Evolutionary conservation across 2,329 filamentous ascomycete species (phyloP).

Genomic region (Nothomitra cinnamomea): DNA sequence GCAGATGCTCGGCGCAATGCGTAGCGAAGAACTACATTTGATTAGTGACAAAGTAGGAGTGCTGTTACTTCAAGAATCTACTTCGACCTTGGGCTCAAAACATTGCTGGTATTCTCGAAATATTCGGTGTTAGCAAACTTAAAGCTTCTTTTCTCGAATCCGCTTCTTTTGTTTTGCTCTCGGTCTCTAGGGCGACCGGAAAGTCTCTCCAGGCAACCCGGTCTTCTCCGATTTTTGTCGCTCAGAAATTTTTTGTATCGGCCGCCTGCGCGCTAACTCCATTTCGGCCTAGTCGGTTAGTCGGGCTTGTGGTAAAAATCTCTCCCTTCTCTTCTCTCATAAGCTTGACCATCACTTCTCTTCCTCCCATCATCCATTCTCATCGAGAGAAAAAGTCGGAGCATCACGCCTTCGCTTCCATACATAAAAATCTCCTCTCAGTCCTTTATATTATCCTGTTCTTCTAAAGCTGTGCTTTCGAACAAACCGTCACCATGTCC

Average conservation of each 20-base stretch:
- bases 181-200: slow-evolving; percentile 1
- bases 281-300: background rate
- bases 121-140: too few species aligned
- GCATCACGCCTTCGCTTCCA: background rate
- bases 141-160: too few species aligned
- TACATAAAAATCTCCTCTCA: slow-evolving; percentile 39
- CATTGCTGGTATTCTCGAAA: too few species aligned
- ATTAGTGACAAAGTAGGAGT: too few species aligned
- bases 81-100: too few species aligned
- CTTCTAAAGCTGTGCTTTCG: slow-evolving; percentile 22
- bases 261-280: background rate
- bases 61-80: too few species aligned
- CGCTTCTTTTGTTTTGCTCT: too few species aligned
- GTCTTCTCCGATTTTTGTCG: background rate
- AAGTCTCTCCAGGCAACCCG: background rate
- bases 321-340: background rate
- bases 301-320: background rate
- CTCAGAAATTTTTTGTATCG: too few species aligned
- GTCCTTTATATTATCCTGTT: slow-evolving; percentile 30
- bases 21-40: background rate
- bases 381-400: slow-evolving; percentile 2
- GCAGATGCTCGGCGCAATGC: background rate
- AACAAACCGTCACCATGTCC: slow-evolving; percentile 22
- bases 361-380: slow-evolving; percentile 1
- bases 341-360: background rate